These are phyloP conservation scores for Hysterangium stoloniferum DNA, from an alignment of 768 basidiomycete species.

Conservation along the genomic window DNA sequence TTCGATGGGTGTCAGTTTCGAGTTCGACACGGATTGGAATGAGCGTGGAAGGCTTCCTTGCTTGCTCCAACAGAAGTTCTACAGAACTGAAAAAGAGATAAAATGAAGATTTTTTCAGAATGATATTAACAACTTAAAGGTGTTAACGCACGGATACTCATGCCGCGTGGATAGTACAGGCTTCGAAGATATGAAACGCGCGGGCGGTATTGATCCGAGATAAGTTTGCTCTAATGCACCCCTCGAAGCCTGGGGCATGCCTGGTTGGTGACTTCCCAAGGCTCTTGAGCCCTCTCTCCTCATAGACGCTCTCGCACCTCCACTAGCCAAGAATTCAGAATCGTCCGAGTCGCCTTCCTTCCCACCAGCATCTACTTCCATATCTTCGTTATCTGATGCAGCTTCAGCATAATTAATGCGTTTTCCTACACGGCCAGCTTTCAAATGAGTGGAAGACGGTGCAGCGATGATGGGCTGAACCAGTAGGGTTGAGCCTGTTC, in stretches of 20 bases:
- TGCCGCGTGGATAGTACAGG: constrained; percentile 54
- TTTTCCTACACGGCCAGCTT: constrained; percentile 46
- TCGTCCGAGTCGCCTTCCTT: constrained; percentile 73
- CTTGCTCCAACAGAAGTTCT: constrained; percentile 58
- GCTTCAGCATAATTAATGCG: constrained; percentile 84
- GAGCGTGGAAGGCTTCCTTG: constrained; percentile 45
- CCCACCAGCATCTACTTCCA: constrained; percentile 61
- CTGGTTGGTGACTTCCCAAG: constrained; percentile 25
- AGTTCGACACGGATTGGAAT: constrained; percentile 95
- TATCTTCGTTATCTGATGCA: constrained; percentile 64
- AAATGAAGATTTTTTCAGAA: constrained; percentile 5
- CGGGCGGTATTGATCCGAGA: constrained; percentile 77
- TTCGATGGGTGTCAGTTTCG: constrained; percentile 83
- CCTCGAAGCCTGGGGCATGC: constrained; percentile 27
- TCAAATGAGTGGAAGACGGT: constrained; percentile 21
- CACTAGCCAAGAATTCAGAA: constrained; percentile 69
- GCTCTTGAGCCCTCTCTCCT: constrained; percentile 33
- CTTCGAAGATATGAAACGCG: constrained; percentile 62
- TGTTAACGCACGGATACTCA: constrained; percentile 60
- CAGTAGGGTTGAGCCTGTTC: constrained; percentile 83
- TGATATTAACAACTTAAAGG: no score
- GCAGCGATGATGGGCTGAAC: constrained; percentile 73
- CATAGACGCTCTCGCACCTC: constrained; percentile 50
- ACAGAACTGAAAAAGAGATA: constrained; percentile 33
- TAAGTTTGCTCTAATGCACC: constrained; percentile 82